Base-by-base conservation (phyloP, 257 asterid genomes). In the Cynanchum wilfordii region DNA sequence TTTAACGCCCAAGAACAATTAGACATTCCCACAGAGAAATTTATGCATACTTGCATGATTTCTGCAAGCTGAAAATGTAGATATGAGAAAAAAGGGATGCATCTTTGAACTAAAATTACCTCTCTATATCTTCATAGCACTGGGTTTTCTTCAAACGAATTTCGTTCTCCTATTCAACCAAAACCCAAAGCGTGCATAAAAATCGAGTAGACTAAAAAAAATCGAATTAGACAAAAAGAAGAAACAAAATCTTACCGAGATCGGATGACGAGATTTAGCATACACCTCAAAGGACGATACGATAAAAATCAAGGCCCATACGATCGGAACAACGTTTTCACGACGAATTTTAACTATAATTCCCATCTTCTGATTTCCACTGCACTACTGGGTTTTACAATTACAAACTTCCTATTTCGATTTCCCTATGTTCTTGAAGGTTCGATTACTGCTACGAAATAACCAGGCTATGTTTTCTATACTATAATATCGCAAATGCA, bases 61-160 rank as follows among this genome's bases (percentile, higher is more conserved):
- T 24, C 19, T 36, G 38, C 40, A n/a, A 17, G 24, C 19, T 56
- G 65, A 67, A 70, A n/a, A 56, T 70, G 64, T n/a, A 51, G 55
- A 77, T 36, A 1, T 59, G 59, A 62, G 10, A 4, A 17, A n/a
- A 54, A 11, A 44, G 25, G 12, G 12, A 0, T 54, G 59, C n/a
- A 7, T 20, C 59, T 22, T 60, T 51, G 22, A 69, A 17, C 20
- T 49, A 69, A 45, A 64, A 45, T 42, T 83, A 94, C 98, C 96
- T 89, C 78, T 89, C 97, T 56, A 94, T 86, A 78, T 94, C 96
- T 7, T 82, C 83, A 76, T 94, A 94, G 78, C 98, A 94, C 38
- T 87, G 89, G 77, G 81, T 82, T 80, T 87, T 94, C 88, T 81
- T 91, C 79, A 82, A 81, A 25, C 88, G 84, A 81, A 85, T 81